Evolutionary conservation across 805 yeast genomes (phyloP), one percentile per base, ranked within the genome.

Genomic region (Vanderwaltozyma yarrowii): DNA sequence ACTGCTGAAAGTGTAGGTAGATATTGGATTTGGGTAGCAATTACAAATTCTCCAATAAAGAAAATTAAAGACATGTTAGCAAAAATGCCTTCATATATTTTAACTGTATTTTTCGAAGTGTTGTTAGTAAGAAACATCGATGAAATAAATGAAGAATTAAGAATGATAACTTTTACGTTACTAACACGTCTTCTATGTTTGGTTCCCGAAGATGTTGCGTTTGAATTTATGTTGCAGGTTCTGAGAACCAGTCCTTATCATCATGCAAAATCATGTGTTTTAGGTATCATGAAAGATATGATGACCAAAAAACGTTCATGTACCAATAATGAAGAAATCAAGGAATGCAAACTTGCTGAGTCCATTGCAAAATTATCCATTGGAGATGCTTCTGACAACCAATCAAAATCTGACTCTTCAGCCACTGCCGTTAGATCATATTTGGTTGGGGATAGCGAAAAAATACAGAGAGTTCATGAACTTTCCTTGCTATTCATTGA

Each of bases 201-300:
- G 16, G 58, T 77, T 24, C 73, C 78, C 0, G 84, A 82, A 42
- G 63, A 64, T 1, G 58, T 67, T 11, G 60, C 81, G 0, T 84
- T 75, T 58, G 62, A 64, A 3, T 83, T 81, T 52, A 62, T 85
- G 13, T 52, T 67, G 18, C 86, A 84, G 51, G 69, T 86, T 0
- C 64, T 89, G 36, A 62, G 65, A 21, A 15, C n/a, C 65, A 71
- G 36, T 81, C 89, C 51, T 88, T 92, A 2, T 74, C 69, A 51
- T 75, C 69, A 75, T 29, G 72, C 74, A 17, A 76, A 76, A 47
- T 67, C 79, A 18, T 76, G 76, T 3, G 60, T 76, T 27, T 70
- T 85, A 14, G 74, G 79, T 4, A 75, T 85, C 18, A 68, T 86
- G 51, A 85, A 80, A 54, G 85, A 79, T 47, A 65, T 86, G 44